Base-by-base conservation (phyloP, 1,139 yeast genomes). In the Taiozyma onychis region DNA sequence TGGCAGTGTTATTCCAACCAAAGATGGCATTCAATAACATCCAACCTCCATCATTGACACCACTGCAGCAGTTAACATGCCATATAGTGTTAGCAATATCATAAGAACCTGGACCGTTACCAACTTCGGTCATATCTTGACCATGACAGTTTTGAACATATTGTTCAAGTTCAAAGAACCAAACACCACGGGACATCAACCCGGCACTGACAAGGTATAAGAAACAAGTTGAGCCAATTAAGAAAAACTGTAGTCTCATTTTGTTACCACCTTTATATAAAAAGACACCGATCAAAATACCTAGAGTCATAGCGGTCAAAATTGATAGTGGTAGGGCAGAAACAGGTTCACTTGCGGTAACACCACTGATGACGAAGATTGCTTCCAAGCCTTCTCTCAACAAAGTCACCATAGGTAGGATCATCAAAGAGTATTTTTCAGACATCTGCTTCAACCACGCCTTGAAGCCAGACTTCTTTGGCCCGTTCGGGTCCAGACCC, bases 31-130 rank as follows among this genome's bases (percentile, higher is more conserved):
- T 90, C 66, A 90, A 78, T 39, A 91, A 76, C 85, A 88, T 89
- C 97, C 97, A 91, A 55, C 96, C 93, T 39, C 91, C 91, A 65
- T 87, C 95, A 44, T 78, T 85, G 58, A 85, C 83, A 21, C 97
- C 97, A 67, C 89, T 89, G 72, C 98, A 91, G 69, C 97, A 91
- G 72, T 91, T 90, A 42, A 91, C 97, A 71, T 91, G 98, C 98
- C 98, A 91, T 2, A 91, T 88, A 16, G 86, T 77, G 54, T 78
- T 81, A 34, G 79, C 62, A 51, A 91, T 81, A 66, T 91, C 95
- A 68, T 91, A 91, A 1, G 97, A 87, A 9, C 98, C 98, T 1
- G 98, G 96, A 0, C 98, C 98, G 49, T 83, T 78, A 7, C 98
- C 98, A 11, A 81, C 80, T 69, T 91, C 98, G 45, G 93, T 78